A percentile compares a stretch with the other conserved stretches of the same genome.
phyloP scores from a whole-genome alignment of 805 yeast species.

The Wickerhamiella sergipiensis region DNA sequence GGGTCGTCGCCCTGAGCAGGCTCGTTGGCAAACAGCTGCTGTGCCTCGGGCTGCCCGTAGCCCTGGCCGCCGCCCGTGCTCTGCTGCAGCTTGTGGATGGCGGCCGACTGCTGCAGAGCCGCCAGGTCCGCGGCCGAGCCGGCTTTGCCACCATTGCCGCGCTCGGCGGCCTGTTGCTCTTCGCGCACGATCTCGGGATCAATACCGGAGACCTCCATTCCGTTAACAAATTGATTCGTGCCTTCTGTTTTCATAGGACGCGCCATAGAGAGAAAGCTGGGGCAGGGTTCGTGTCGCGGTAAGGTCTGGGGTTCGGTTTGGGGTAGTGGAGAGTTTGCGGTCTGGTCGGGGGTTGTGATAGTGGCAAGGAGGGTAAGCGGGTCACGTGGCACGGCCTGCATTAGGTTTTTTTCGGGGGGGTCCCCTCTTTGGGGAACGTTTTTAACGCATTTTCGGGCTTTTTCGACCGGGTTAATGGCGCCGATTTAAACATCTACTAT shows the following conservation, averaged over 20 bases:
- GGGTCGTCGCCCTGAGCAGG: not conserved
- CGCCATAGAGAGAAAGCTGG: slow-evolving; percentile 4
- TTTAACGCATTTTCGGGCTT: no score
- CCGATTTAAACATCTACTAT: no score
- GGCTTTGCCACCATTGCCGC: slow-evolving; percentile 2
- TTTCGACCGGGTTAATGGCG: no score
- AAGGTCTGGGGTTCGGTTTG: slow-evolving; percentile 7
- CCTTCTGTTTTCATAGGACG: not conserved
- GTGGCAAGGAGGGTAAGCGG: not conserved
- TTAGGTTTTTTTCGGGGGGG: no score
- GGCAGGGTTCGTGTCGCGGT: slow-evolving; percentile 5
- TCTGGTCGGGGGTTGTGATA: not conserved
- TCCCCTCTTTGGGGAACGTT: no score
- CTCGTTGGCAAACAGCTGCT: slow-evolving; percentile 2
- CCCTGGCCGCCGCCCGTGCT: slow-evolving; percentile 4
- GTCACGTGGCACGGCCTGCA: not conserved
- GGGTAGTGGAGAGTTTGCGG: slow-evolving; percentile 1
- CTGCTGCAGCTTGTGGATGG: slow-evolving; percentile 1
- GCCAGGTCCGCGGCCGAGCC: slow-evolving; percentile 8
- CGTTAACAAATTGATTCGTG: not conserved
- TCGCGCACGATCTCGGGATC: slow-evolving; percentile 24
- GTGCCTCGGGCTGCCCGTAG: slow-evolving; percentile 2
- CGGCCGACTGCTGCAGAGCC: slow-evolving; percentile 8
- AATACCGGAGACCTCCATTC: slow-evolving; percentile 20
- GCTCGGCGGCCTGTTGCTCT: slow-evolving; percentile 15